Conservation (phyloP, 2,329 filamentous ascomycete genomes). For the Curvularia lunata region DNA sequence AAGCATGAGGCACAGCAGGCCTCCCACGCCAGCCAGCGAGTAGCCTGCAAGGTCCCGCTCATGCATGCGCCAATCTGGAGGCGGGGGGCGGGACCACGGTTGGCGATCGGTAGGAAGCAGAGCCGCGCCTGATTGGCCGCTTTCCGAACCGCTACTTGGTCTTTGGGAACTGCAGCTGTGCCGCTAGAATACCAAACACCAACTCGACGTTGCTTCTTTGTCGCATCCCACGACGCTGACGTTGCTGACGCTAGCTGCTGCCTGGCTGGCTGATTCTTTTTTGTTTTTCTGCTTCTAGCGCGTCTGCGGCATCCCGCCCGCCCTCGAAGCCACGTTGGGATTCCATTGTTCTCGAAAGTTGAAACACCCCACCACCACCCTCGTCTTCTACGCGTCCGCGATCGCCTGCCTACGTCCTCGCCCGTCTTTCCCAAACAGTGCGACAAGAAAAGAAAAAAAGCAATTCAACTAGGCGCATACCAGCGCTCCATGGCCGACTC, state of each 20-base stretch:
- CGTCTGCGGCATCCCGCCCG: neutral
- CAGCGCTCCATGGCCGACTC: constrained; percentile 34
- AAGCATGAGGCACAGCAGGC: constrained; percentile 9
- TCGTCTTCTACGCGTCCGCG: neutral
- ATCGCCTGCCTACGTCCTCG: neutral
- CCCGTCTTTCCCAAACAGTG: neutral
- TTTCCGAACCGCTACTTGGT: neutral
- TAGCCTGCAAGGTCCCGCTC: constrained; percentile 26
- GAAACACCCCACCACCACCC: neutral
- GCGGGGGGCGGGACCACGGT: constrained; percentile 12
- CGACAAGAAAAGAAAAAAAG: neutral
- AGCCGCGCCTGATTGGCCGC: constrained; percentile 22
- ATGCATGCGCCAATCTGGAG: constrained; percentile 25
- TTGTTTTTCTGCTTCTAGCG: neutral
- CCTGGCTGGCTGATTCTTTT: neutral
- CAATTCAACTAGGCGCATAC: neutral
- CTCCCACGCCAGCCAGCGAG: neutral
- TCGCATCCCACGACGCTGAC: neutral
- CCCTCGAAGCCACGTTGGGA: neutral
- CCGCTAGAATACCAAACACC: neutral
- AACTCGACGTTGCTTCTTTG: neutral
- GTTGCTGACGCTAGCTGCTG: neutral
- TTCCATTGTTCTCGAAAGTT: neutral
- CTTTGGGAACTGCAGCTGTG: constrained; percentile 5
- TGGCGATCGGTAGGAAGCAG: constrained; percentile 14